Percentiles rank a stretch among this genome's conserved stretches.
Evolutionary conservation across 352 stramenopile genomes (phyloP).

Genomic region (Phytophthora chlamydospora): DNA sequence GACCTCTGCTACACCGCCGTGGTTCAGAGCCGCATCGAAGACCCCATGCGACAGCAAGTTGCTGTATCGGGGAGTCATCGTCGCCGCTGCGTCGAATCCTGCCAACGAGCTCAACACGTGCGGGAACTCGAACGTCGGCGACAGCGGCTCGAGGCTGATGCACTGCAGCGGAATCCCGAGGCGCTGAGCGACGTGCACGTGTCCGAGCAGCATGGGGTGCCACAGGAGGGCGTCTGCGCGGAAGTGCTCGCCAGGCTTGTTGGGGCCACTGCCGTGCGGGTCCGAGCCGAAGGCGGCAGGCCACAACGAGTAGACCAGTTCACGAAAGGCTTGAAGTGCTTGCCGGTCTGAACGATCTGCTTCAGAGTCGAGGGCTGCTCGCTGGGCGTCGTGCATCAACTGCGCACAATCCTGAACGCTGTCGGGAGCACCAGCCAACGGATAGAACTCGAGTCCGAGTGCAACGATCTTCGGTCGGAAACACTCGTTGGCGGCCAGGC

Average conservation of each 20-base stretch:
- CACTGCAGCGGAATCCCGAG: slow-evolving; percentile 57
- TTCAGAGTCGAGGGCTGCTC: slow-evolving; percentile 25
- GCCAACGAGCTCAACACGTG: slow-evolving; percentile 39
- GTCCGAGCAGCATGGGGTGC: slow-evolving; percentile 46
- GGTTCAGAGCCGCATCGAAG: slow-evolving; percentile 34
- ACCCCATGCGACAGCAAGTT: slow-evolving; percentile 42
- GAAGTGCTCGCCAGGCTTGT: slow-evolving; percentile 36
- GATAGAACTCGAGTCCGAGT: slow-evolving; percentile 47
- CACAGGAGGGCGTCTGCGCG: slow-evolving; percentile 46
- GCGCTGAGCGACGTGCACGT: slow-evolving; percentile 45
- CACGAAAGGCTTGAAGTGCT: slow-evolving; percentile 31
- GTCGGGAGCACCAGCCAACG: slow-evolving; percentile 22
- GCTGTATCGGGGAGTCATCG: slow-evolving; percentile 29
- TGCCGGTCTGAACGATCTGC: slow-evolving; percentile 1
- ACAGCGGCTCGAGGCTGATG: slow-evolving; percentile 37
- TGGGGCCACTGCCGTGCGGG: slow-evolving; percentile 25
- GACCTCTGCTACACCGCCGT: slow-evolving; percentile 38
- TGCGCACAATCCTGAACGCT: slow-evolving; percentile 20
- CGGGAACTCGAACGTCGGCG: slow-evolving; percentile 45
- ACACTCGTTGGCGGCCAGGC: slow-evolving; percentile 72
- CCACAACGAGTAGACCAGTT: slow-evolving; percentile 46
- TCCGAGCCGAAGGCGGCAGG: slow-evolving; percentile 45
- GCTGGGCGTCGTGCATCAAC: slow-evolving; percentile 19
- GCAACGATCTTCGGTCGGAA: slow-evolving; percentile 56
- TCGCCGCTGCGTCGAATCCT: slow-evolving; percentile 14